phyloP scores from a whole-genome alignment of 2,329 filamentous ascomycete species.

The Tolypocladium inflatum region DNA sequence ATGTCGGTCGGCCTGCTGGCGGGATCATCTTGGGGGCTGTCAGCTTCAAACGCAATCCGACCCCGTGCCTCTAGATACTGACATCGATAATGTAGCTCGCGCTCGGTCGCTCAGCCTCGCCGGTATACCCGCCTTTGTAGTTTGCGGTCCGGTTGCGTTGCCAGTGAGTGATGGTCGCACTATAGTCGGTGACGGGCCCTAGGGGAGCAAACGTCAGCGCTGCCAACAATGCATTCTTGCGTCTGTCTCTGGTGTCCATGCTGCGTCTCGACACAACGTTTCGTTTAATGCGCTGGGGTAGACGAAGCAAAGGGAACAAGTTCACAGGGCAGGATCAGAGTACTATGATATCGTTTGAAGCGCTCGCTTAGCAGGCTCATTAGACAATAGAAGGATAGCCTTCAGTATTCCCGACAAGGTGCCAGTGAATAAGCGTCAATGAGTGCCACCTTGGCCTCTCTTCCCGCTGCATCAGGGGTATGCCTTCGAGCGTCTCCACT shows the following conservation, averaged over 20 bases:
- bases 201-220: conserved; percentile 10
- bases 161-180: conserved; percentile 83
- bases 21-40: conserved; percentile 62
- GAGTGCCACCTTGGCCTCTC: not conserved
- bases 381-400: not conserved
- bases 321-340: not conserved
- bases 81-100: conserved; percentile 86
- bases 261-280: not conserved
- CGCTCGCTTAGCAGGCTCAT: not conserved
- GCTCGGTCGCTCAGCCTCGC: conserved; percentile 77
- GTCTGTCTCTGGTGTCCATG: conserved; percentile 4
- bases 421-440: not conserved
- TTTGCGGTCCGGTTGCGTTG: conserved; percentile 65
- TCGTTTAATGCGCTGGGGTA: not conserved
- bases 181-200: conserved; percentile 92
- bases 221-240: conserved; percentile 4
- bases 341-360: not conserved
- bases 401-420: not conserved
- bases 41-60: conserved; percentile 6
- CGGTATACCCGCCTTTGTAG: conserved; percentile 60
- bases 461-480: not conserved
- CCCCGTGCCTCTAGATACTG: not conserved
- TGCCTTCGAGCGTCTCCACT: not conserved
- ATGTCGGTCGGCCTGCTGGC: conserved; percentile 63
- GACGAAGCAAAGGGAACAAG: not conserved